Conservation (phyloP, 768 basidiomycete species). For the Mycena chlorophos region DNA sequence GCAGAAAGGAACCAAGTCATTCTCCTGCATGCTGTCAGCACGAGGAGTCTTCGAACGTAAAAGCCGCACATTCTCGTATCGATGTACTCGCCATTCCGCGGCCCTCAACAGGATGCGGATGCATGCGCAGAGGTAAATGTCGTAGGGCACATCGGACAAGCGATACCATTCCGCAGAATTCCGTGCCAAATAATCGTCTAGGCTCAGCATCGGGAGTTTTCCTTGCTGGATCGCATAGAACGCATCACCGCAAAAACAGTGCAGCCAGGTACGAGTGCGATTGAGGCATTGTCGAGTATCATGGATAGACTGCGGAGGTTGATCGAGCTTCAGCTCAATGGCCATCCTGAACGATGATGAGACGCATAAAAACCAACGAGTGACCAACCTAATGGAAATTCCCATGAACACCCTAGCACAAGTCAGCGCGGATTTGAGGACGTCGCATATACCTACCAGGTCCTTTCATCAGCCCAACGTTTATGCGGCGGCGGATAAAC, state of each 20-base stretch:
- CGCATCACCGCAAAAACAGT: slow-evolving; percentile 74
- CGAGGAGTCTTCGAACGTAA: too few species aligned
- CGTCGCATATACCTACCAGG: slow-evolving; percentile 38
- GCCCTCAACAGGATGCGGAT: slow-evolving; percentile 53
- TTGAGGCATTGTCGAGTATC: slow-evolving; percentile 67
- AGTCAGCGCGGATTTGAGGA: neutral
- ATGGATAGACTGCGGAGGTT: slow-evolving; percentile 49
- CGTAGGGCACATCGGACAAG: slow-evolving; percentile 40
- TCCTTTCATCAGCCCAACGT: slow-evolving; percentile 69
- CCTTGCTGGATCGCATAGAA: slow-evolving; percentile 77
- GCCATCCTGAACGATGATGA: slow-evolving; percentile 51
- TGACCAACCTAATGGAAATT: slow-evolving; percentile 59
- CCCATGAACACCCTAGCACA: slow-evolving; percentile 56
- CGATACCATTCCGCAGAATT: slow-evolving; percentile 52
- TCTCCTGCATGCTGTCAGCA: too few species aligned
- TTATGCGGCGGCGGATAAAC: slow-evolving; percentile 63
- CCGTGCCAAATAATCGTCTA: slow-evolving; percentile 62
- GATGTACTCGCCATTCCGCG: slow-evolving; percentile 38
- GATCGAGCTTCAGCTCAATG: slow-evolving; percentile 67
- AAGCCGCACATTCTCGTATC: too few species aligned
- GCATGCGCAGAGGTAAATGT: slow-evolving; percentile 52
- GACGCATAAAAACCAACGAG: neutral
- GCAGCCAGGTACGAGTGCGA: slow-evolving; percentile 72
- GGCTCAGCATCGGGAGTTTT: slow-evolving; percentile 63
- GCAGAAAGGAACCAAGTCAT: neutral